Base-by-base conservation (phyloP, 345 rosid species). In the Eucalyptus regnans region DNA sequence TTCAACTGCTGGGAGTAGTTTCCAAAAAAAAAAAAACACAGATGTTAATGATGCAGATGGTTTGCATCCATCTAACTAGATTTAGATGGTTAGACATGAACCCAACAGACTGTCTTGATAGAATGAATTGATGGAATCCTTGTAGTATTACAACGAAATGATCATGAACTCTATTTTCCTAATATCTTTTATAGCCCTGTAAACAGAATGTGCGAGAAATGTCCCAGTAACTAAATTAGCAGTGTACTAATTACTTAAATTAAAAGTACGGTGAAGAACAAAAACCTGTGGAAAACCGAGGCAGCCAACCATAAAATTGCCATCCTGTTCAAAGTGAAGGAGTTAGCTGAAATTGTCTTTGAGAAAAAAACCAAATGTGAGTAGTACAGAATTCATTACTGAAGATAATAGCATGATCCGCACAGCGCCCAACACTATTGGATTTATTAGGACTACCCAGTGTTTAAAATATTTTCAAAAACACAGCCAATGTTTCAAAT, bases 261-360 rank as follows among this genome's bases (percentile, higher is more conserved):
- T 76, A 37, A 41, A 6, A 20, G 48, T 76, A 23, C 0, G 15
- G 48, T 22, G 29, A 81, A 18, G 91, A 88, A 84, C n/a, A 76
- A 76, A 91, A 91, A 97, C 99, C 97, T 96, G 96, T 29, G 99
- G 99, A 91, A 58, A 97, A 60, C 96, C 94, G 88, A 92, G 90
- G 95, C 99, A 97, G 83, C 99, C 98, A 91, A 97, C 99, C 98
- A 97, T 95, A 91, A 95, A 97, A 90, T 95, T 96, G 86, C 98
- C 97, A 90, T 95, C 99, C 99, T 97, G 94, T 90, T 88, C 79
- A 89, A 76, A 91, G 54, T 50, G 86, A 83, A 81, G 90, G 51
- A 91, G 43, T 80, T 87, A 86, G 64, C 76, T 89, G 76, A 89
- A 90, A 88, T 15, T 68, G 9, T 37, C 89, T 86, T 52, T 14